Evolutionary conservation across 345 rosid genomes (phyloP).

Genomic region (Populus simonii): DNA sequence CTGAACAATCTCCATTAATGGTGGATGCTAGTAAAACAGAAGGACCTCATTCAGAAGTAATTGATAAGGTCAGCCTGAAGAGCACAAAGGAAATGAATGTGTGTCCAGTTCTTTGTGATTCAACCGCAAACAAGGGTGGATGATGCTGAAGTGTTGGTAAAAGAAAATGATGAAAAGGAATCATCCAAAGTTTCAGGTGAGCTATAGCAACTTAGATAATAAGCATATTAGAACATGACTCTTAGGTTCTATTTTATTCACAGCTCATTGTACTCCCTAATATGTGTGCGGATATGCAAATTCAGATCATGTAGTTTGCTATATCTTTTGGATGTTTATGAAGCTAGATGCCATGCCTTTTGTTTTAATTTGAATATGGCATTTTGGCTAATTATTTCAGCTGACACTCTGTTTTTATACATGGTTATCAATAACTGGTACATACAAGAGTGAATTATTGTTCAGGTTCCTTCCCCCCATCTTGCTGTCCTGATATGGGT

Average conservation of each 20-base stretch:
- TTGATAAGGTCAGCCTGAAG: slow-evolving; percentile 24
- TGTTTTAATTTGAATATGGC: not conserved
- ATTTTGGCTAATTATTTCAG: not conserved
- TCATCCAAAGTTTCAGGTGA: slow-evolving; percentile 44
- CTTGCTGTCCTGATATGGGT: not conserved
- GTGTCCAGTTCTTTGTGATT: slow-evolving; percentile 26
- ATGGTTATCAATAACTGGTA: not conserved
- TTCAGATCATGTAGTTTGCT: not conserved
- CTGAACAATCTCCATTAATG: slow-evolving; percentile 24
- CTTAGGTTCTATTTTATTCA: not conserved
- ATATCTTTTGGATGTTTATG: not conserved
- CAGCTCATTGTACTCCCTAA: no score
- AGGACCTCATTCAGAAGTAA: slow-evolving; percentile 21
- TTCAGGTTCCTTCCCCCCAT: not conserved
- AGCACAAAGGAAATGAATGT: slow-evolving; percentile 25
- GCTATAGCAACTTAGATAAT: not conserved
- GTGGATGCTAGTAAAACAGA: slow-evolving; percentile 31
- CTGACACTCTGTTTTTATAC: not conserved
- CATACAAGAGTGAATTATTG: not conserved
- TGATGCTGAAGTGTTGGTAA: slow-evolving; percentile 23
- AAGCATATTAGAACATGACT: not conserved
- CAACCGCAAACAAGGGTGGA: slow-evolving; percentile 31
- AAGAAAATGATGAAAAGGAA: slow-evolving; percentile 34
- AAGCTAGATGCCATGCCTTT: not conserved
- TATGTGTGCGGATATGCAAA: not conserved